Evolutionary conservation across 352 stramenopile species (phyloP).

Genomic region (Phytopythium ostracodes): DNA sequence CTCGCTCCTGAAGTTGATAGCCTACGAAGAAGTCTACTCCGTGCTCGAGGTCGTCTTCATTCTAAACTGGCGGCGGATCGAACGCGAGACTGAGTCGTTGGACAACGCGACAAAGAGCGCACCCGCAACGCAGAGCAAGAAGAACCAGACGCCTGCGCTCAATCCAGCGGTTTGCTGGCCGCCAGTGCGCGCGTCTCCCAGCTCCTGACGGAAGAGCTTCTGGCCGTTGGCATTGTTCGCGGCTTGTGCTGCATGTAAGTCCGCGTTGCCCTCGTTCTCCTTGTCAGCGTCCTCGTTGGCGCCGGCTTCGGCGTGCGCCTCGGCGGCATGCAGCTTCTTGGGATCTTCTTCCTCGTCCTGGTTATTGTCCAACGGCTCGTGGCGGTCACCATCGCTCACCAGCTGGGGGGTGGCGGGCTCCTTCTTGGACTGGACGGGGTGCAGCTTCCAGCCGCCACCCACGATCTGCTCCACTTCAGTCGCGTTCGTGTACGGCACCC

Average conservation of each 20-base stretch:
- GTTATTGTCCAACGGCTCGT: constrained; percentile 10
- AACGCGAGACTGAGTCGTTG: constrained; percentile 58
- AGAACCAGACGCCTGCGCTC: constrained; percentile 39
- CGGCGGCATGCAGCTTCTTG: constrained; percentile 24
- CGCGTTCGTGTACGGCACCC: constrained; percentile 59
- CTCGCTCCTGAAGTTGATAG: neutral
- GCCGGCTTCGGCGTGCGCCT: constrained; percentile 37
- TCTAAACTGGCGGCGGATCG: constrained; percentile 45
- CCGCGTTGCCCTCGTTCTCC: constrained; percentile 30
- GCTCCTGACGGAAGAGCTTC: constrained; percentile 40
- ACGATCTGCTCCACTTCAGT: constrained; percentile 48
- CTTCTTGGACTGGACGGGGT: constrained; percentile 12
- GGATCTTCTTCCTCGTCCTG: constrained; percentile 19
- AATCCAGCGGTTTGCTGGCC: constrained; percentile 16
- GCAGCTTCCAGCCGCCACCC: constrained; percentile 44
- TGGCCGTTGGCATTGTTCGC: constrained; percentile 15
- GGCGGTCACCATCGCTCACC: constrained; percentile 9
- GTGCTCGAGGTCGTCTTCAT: constrained; percentile 30
- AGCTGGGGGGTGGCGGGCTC: constrained; percentile 2
- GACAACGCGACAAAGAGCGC: constrained; percentile 59
- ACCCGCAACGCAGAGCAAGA: constrained; percentile 47
- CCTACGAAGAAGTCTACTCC: constrained; percentile 21
- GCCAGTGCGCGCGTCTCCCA: constrained; percentile 19
- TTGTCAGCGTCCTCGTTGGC: constrained; percentile 36
- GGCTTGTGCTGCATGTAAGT: constrained; percentile 21